Conservation (phyloP, 768 basidiomycete species). For the Hericium rajendrae region DNA sequence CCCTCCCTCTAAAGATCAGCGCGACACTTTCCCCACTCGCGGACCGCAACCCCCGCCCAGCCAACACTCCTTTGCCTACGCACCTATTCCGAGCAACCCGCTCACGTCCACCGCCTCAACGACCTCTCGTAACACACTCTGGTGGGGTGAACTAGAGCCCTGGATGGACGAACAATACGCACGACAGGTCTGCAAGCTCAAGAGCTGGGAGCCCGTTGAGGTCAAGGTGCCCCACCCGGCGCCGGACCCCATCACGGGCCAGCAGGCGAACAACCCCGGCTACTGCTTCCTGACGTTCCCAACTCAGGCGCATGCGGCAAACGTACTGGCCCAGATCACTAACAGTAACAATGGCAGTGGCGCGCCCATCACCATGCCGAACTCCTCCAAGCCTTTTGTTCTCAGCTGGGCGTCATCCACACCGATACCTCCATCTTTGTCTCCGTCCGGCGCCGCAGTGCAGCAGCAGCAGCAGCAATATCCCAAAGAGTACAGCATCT, state of each 20-base stretch:
- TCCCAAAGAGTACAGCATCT: constrained; percentile 86
- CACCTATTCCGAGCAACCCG: constrained; percentile 19
- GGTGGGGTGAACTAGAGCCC: constrained; percentile 83
- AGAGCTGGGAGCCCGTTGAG: constrained; percentile 76
- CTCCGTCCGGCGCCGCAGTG: constrained; percentile 27
- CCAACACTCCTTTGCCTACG: constrained; percentile 19
- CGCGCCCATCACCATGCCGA: constrained; percentile 65
- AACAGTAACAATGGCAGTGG: constrained; percentile 30
- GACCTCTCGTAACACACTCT: constrained; percentile 52
- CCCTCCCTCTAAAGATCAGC: constrained; percentile 22
- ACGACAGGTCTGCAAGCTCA: constrained; percentile 74
- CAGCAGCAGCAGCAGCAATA: constrained; percentile 42
- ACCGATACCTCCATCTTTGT: constrained; percentile 22
- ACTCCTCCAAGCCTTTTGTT: constrained; percentile 72
- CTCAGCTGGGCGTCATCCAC: constrained; percentile 63
- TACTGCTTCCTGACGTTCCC: constrained; percentile 87
- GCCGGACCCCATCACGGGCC: constrained; percentile 46
- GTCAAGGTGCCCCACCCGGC: constrained; percentile 63
- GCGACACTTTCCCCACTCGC: constrained; percentile 16
- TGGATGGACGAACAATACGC: constrained; percentile 99
- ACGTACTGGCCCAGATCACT: constrained; percentile 62
- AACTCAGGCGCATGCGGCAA: constrained; percentile 54
- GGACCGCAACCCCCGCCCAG: constrained; percentile 8
- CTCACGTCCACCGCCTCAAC: constrained; percentile 18
- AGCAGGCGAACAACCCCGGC: constrained; percentile 74